Percentiles rank a stretch among this genome's conserved stretches.
These are phyloP conservation scores for Exsudoporus frostii DNA, from an alignment of 768 basidiomycete genomes.

Conservation along the genomic window DNA sequence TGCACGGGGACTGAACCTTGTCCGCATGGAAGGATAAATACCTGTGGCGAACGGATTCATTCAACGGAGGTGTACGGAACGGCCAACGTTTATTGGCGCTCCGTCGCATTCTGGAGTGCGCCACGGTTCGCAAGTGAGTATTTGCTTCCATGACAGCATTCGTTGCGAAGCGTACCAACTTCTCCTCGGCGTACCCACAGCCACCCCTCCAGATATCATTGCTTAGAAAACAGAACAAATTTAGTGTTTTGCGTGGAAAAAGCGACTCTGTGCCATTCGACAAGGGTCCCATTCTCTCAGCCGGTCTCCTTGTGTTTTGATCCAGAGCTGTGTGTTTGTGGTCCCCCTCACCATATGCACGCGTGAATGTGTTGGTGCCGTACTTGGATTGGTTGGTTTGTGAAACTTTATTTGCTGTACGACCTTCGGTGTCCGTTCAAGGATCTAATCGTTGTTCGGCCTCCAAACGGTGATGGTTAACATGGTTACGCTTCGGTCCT, in stretches of 20 bases:
- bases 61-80: constrained; percentile 5
- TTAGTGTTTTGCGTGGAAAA: background rate
- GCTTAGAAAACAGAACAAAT: background rate
- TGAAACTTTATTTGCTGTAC: background rate
- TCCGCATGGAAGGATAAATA: background rate
- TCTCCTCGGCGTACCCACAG: constrained; percentile 18
- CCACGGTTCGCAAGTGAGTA: background rate
- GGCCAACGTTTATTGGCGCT: constrained; percentile 3
- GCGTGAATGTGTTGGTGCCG: background rate
- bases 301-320: background rate
- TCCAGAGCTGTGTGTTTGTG: background rate
- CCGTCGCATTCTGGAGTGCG: background rate
- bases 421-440: background rate
- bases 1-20: constrained; percentile 9
- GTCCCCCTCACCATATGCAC: background rate
- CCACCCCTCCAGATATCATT: background rate
- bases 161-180: background rate
- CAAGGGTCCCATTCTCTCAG: background rate
- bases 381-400: background rate
- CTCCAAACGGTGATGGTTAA: background rate
- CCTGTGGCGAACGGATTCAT: background rate
- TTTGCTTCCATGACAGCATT: constrained; percentile 10
- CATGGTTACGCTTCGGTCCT: constrained; percentile 5
- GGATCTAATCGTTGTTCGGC: background rate
- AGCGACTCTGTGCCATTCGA: background rate